Evolutionary conservation across 228 moss, liverwort and hornwort species (phyloP).

Genomic region (Sphagnum magellanicum): DNA sequence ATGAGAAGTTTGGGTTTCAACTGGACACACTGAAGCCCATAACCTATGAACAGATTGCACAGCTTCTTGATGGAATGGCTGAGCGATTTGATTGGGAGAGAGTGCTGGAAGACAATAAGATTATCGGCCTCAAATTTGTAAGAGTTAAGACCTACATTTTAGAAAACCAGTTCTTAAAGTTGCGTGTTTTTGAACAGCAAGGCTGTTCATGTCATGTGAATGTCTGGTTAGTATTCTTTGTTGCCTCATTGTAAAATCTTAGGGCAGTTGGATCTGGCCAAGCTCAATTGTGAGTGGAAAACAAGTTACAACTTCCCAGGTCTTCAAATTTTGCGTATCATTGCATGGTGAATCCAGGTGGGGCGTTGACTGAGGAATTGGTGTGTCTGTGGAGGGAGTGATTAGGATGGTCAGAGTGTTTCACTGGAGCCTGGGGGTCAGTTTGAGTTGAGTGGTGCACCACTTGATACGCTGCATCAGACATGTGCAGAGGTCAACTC

Average conservation of each 20-base stretch:
- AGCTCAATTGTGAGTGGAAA: not conserved
- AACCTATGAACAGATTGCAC: slow-evolving; percentile 54
- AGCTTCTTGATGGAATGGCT: slow-evolving; percentile 58
- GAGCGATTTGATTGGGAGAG: slow-evolving; percentile 75
- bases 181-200: no score
- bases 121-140: slow-evolving; percentile 63
- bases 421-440: slow-evolving; percentile 97
- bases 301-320: not conserved
- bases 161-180: no score
- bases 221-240: no score
- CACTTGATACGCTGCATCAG: slow-evolving; percentile 81
- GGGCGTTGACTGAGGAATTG: no score
- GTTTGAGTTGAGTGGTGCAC: slow-evolving; percentile 96
- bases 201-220: no score
- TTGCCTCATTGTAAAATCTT: no score
- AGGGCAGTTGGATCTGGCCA: not conserved
- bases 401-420: slow-evolving; percentile 78
- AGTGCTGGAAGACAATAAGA: slow-evolving; percentile 63
- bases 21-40: slow-evolving; percentile 60
- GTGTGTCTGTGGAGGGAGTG: not conserved
- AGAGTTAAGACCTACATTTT: slow-evolving; percentile 6
- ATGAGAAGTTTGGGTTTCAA: slow-evolving; percentile 95
- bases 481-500: slow-evolving; percentile 98
- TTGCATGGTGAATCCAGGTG: no score
- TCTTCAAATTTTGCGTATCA: not conserved